Conservation (phyloP, 805 yeast genomes). For the Starmerella vaccinii region DNA sequence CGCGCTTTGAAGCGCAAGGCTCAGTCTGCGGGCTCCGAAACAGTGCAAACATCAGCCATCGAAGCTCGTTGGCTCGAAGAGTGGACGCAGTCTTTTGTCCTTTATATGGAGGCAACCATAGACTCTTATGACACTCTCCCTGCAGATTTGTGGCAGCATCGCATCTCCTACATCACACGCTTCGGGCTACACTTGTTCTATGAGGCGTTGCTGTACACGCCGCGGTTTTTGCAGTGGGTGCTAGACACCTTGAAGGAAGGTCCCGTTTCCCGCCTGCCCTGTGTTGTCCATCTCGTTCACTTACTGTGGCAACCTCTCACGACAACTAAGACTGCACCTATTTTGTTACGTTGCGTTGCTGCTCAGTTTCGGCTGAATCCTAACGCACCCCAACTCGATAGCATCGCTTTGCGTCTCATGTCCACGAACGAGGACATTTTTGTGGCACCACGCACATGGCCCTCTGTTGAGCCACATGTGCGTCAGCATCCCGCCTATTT, state of each 20-base stretch:
- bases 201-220: conserved; percentile 56
- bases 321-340: conserved; percentile 7
- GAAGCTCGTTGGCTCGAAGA: conserved; percentile 64
- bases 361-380: background rate
- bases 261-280: conserved; percentile 36
- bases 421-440: conserved; percentile 17
- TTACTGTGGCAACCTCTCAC: conserved; percentile 61
- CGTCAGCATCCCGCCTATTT: conserved; percentile 10
- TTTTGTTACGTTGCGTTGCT: conserved; percentile 7
- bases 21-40: conserved; percentile 6
- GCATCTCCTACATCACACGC: conserved; percentile 50
- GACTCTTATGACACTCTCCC: conserved; percentile 32
- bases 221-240: conserved; percentile 53
- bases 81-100: conserved; percentile 80
- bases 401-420: conserved; percentile 2
- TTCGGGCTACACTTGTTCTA: conserved; percentile 56
- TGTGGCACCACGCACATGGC: conserved; percentile 21
- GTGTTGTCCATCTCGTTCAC: conserved; percentile 44
- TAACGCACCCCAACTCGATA: background rate
- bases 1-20: conserved; percentile 45
- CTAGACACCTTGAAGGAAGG: conserved; percentile 42
- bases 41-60: conserved; percentile 1
- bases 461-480: conserved; percentile 15
- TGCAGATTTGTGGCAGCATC: conserved; percentile 36
- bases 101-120: conserved; percentile 44